Evolutionary conservation across 345 rosid species (phyloP).

Genomic region (Toxicodendron radicans): DNA sequence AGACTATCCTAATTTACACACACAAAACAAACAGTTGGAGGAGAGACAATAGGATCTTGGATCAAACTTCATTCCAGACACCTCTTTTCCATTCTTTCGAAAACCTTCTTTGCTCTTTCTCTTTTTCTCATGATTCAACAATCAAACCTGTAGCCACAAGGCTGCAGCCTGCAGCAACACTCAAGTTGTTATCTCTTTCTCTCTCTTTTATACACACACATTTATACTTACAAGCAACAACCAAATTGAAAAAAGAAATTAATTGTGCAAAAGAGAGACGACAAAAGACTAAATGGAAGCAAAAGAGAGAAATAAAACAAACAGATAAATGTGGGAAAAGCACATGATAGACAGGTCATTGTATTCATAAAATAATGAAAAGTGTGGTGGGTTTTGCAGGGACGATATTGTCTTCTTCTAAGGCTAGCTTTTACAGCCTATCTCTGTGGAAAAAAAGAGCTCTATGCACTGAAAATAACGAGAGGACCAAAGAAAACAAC

Average conservation of each 20-base stretch:
- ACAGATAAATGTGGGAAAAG: slow-evolving; percentile 21
- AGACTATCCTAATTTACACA: background rate
- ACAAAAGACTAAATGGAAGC: slow-evolving; percentile 14
- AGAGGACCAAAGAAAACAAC: slow-evolving; percentile 23
- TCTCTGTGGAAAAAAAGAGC: slow-evolving; percentile 7
- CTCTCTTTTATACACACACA: background rate
- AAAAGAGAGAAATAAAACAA: slow-evolving; percentile 13
- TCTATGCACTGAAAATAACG: slow-evolving; percentile 46
- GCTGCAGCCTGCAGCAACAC: slow-evolving; percentile 31
- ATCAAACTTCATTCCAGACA: slow-evolving; percentile 72
- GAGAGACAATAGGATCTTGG: slow-evolving; percentile 51
- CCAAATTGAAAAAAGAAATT: slow-evolving; percentile 11
- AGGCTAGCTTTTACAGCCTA: slow-evolving; percentile 35
- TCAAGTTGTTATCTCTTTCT: slow-evolving; percentile 17
- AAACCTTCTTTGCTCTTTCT: background rate
- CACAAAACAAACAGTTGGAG: background rate
- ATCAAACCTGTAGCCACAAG: slow-evolving; percentile 22
- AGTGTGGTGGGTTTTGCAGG: slow-evolving; percentile 45
- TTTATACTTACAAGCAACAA: background rate
- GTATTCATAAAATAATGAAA: slow-evolving; percentile 36
- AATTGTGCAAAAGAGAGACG: slow-evolving; percentile 15
- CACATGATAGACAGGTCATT: slow-evolving; percentile 65
- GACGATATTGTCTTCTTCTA: slow-evolving; percentile 53
- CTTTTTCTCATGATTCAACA: slow-evolving; percentile 40
- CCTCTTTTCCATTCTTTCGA: slow-evolving; percentile 41